Conservation (phyloP, 1,284 basidiomycete genomes). For the Serendipita sp. region DNA sequence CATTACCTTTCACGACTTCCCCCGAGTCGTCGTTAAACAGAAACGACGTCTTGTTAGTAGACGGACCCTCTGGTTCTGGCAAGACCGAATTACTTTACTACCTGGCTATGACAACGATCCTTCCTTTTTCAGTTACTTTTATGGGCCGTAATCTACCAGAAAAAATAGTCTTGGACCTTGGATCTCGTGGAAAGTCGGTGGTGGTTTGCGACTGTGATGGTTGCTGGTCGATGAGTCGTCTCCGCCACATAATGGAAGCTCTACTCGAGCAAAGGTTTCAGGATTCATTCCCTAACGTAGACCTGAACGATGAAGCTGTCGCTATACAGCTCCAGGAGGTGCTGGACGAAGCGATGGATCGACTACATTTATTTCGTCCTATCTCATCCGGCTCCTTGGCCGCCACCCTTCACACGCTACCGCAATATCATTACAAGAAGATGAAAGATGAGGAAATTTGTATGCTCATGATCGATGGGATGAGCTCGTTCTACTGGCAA, state of each 20-base stretch:
- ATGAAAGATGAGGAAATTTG: conserved; percentile 41
- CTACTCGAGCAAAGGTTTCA: conserved; percentile 19
- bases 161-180: conserved; percentile 22
- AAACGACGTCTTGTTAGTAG: conserved; percentile 58
- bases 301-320: conserved; percentile 9
- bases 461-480: conserved; percentile 55
- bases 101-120: conserved; percentile 44
- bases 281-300: conserved; percentile 17
- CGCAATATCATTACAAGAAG: conserved; percentile 34
- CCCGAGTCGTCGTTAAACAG: conserved; percentile 23
- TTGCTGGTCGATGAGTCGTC: conserved; percentile 41
- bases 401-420: conserved; percentile 44
- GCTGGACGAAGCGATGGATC: conserved; percentile 32
- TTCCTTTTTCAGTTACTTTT: conserved; percentile 25
- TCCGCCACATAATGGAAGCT: conserved; percentile 35
- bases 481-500: conserved; percentile 62
- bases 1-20: neutral
- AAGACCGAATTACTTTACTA: conserved; percentile 62
- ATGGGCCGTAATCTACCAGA: conserved; percentile 11
- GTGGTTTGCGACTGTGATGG: conserved; percentile 55
- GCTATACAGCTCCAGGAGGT: conserved; percentile 19
- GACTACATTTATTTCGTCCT: conserved; percentile 48
- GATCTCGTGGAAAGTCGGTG: conserved; percentile 48
- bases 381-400: conserved; percentile 52
- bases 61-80: conserved; percentile 55